A percentile compares a stretch with the other conserved stretches of the same genome.
Conservation (phyloP, 1,284 basidiomycete genomes). For the Rhodotorula sp. region DNA sequence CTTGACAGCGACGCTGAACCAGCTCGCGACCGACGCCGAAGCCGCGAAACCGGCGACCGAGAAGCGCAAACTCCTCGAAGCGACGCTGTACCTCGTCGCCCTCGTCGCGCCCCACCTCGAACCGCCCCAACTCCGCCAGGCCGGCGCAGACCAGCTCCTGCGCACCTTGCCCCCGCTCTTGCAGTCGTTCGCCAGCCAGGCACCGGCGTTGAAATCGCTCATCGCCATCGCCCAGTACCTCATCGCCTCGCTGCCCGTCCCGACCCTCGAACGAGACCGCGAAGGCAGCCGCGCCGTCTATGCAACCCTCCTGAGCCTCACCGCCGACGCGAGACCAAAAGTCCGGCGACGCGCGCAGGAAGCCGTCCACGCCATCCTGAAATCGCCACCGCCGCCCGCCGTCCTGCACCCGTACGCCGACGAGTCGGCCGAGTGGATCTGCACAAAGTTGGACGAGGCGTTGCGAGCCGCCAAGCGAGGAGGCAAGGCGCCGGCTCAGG, state of each 20-base stretch:
- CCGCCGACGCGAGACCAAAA: slow-evolving; percentile 86
- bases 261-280: slow-evolving; percentile 61
- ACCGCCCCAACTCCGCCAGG: slow-evolving; percentile 48
- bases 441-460: slow-evolving; percentile 65
- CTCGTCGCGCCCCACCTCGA: slow-evolving; percentile 71
- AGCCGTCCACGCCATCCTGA: slow-evolving; percentile 71
- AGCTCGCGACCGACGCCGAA: slow-evolving; percentile 50
- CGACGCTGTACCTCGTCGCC: slow-evolving; percentile 84
- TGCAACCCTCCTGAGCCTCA: slow-evolving; percentile 73
- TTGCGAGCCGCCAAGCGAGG: slow-evolving; percentile 64
- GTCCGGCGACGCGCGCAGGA: slow-evolving; percentile 88
- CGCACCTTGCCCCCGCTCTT: slow-evolving; percentile 44
- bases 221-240: slow-evolving; percentile 71
- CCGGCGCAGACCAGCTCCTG: slow-evolving; percentile 52
- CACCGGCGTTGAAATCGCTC: slow-evolving; percentile 60
- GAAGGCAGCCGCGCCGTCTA: slow-evolving; percentile 68
- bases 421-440: slow-evolving; percentile 74
- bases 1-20: slow-evolving; percentile 71
- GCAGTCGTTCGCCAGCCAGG: slow-evolving; percentile 52
- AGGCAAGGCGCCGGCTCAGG: slow-evolving; percentile 61
- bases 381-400: slow-evolving; percentile 70
- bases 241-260: slow-evolving; percentile 64
- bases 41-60: slow-evolving; percentile 69
- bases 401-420: slow-evolving; percentile 78
- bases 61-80: slow-evolving; percentile 62